Conservation (phyloP, 441 rosid genomes). For the Pelargonium cotyledonis region DNA sequence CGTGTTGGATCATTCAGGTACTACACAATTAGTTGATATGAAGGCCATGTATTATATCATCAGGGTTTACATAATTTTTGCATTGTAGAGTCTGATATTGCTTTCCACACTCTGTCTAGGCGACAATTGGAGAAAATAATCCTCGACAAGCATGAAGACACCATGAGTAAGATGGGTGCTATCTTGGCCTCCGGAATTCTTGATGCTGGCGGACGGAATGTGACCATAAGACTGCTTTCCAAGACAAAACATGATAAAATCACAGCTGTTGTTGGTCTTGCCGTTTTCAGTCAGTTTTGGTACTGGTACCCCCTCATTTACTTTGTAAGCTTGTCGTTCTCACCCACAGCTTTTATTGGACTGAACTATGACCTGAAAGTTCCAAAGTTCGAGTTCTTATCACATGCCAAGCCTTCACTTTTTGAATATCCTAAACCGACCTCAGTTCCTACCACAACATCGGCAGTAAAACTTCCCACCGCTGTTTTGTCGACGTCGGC, state of each 20-base stretch:
- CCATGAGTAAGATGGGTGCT: slow-evolving; percentile 99
- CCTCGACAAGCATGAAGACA: slow-evolving; percentile 90
- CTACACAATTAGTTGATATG: slow-evolving; percentile 8
- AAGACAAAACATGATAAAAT: slow-evolving; percentile 94
- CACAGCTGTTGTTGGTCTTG: slow-evolving; percentile 94
- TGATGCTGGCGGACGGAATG: slow-evolving; percentile 98
- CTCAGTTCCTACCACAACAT: slow-evolving; percentile 64
- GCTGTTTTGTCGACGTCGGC: slow-evolving; percentile 90
- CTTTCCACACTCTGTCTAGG: slow-evolving; percentile 32
- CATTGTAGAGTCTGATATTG: not conserved
- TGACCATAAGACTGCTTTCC: slow-evolving; percentile 82
- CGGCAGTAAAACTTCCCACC: slow-evolving; percentile 79
- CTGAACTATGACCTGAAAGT: slow-evolving; percentile 85
- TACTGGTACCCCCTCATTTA: slow-evolving; percentile 97
- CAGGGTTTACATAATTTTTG: not conserved
- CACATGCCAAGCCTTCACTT: slow-evolving; percentile 84
- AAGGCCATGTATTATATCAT: too few species aligned
- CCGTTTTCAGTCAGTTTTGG: slow-evolving; percentile 98
- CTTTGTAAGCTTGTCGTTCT: slow-evolving; percentile 83
- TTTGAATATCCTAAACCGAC: slow-evolving; percentile 97
- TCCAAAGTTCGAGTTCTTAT: slow-evolving; percentile 84
- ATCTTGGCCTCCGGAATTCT: slow-evolving; percentile 94
- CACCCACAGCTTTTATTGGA: slow-evolving; percentile 92
- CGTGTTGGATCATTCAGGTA: slow-evolving; percentile 95
- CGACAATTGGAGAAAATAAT: slow-evolving; percentile 90